These are phyloP conservation scores for Brettanomyces nanus DNA, from an alignment of 805 yeast genomes.

Conservation along the genomic window DNA sequence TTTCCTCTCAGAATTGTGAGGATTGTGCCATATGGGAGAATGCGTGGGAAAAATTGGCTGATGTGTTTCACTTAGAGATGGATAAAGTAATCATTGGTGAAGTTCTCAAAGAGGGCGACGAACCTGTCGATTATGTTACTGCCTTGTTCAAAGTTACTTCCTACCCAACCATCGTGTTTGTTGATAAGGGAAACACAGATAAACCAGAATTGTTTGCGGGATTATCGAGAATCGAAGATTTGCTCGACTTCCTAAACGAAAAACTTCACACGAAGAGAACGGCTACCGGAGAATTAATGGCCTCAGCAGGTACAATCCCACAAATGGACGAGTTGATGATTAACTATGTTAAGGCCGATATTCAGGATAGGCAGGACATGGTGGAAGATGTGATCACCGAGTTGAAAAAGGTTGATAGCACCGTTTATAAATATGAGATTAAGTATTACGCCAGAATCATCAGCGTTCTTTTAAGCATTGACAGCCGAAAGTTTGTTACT, in stretches of 20 bases:
- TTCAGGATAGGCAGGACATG: slow-evolving; percentile 17
- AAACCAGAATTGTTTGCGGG: slow-evolving; percentile 30
- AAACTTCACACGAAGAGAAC: slow-evolving; percentile 33
- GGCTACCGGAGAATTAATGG: slow-evolving; percentile 31
- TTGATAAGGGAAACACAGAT: slow-evolving; percentile 31
- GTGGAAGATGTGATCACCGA: slow-evolving; percentile 29
- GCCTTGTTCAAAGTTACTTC: slow-evolving; percentile 33
- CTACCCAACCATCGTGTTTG: slow-evolving; percentile 49
- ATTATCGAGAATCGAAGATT: slow-evolving; percentile 35
- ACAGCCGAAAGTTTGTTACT: slow-evolving; percentile 34
- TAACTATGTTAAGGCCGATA: slow-evolving; percentile 24
- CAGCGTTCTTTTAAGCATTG: slow-evolving; percentile 33
- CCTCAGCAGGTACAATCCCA: slow-evolving; percentile 32
- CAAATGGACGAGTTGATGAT: slow-evolving; percentile 25
- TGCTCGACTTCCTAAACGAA: slow-evolving; percentile 43
- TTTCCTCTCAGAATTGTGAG: slow-evolving; percentile 36
- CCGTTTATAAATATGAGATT: slow-evolving; percentile 17
- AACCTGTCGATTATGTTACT: slow-evolving; percentile 34
- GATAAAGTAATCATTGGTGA: slow-evolving; percentile 34
- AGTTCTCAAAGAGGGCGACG: slow-evolving; percentile 39
- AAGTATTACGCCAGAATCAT: slow-evolving; percentile 43
- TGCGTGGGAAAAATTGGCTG: slow-evolving; percentile 40
- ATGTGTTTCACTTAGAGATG: slow-evolving; percentile 33
- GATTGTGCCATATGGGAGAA: slow-evolving; percentile 51
- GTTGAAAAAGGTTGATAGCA: slow-evolving; percentile 25